Conservation (phyloP, 331 rosid species). For the Ulmus americana region DNA sequence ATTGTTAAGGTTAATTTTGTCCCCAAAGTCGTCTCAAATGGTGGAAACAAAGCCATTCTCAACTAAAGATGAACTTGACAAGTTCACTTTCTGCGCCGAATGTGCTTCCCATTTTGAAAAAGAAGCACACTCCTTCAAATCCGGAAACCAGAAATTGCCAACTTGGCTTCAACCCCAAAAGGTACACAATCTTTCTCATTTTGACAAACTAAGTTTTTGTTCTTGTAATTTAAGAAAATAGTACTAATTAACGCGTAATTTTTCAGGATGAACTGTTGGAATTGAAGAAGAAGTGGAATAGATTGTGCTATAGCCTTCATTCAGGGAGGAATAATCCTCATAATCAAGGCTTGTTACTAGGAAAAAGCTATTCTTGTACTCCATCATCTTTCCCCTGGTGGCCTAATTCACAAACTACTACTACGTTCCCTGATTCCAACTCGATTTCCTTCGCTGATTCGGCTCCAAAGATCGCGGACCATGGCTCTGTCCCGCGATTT, state of each 20-base stretch:
- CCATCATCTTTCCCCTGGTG: slow-evolving; percentile 60
- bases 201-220: background rate
- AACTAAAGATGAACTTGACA: slow-evolving; percentile 41
- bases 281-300: slow-evolving; percentile 74
- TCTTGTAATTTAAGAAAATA: background rate
- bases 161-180: slow-evolving; percentile 85
- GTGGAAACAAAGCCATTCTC: slow-evolving; percentile 52
- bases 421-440: slow-evolving; percentile 43
- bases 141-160: slow-evolving; percentile 68
- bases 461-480: slow-evolving; percentile 27
- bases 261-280: slow-evolving; percentile 59
- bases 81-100: slow-evolving; percentile 65
- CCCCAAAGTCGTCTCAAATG: slow-evolving; percentile 40
- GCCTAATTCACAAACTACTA: slow-evolving; percentile 38
- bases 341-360: slow-evolving; percentile 23
- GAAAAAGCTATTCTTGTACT: slow-evolving; percentile 40
- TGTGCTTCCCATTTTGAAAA: slow-evolving; percentile 70
- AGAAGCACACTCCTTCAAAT: slow-evolving; percentile 59
- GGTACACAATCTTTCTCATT: slow-evolving; percentile 37
- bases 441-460: slow-evolving; percentile 56
- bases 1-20: slow-evolving; percentile 34
- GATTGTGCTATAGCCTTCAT: slow-evolving; percentile 66
- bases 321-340: slow-evolving; percentile 42
- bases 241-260: background rate
- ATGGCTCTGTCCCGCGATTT: slow-evolving; percentile 46